Base-by-base conservation (phyloP, 805 yeast species). In the Candida corydali region DNA sequence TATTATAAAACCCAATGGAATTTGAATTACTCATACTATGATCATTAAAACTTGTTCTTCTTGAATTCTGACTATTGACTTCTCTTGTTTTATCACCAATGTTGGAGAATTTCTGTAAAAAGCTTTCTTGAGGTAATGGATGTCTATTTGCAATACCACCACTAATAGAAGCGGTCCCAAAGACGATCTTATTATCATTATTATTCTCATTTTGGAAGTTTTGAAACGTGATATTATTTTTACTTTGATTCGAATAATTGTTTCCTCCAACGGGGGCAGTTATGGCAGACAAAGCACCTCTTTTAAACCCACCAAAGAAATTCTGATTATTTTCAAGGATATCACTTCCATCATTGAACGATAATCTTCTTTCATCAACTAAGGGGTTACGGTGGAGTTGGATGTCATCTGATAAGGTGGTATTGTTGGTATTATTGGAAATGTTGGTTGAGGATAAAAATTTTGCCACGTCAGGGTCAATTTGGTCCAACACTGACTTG, bases 61-160 rank as follows among this genome's bases (percentile, higher is more conserved):
- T 69, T 4, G 60, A 44, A 17, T 26, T 17, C 16, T 63, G 45
- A n/a, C 58, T 43, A 32, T 64, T 48, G 30, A 79, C 17, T 45
- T 80, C 87, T 48, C 82, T 65, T 0, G 87, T 80, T 32, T 82
- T 81, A 39, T 80, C 86, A 5, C 83, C 81, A 12, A 80, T 81
- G 2, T 77, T 63, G 5, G 81, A 65, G 49, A 80, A 80, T 56
- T 78, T 79, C 43, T 76, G 80, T 43, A 80, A 59, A 49, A 80
- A 80, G 33, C 75, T 64, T 14, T 64, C 71, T 37, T 60, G 68
- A 19, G 69, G 70, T n/a, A n/a, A n/a, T 1, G 72, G 73, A 33
- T 67, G 73, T 41, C 73, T 58, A 39, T 56, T 63, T 24, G 73
- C 69, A 28, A 69, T 68, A 7, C 78, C 79, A 12, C 78, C 80